These are phyloP conservation scores for Phytophthora litchii DNA, from an alignment of 352 stramenopile species.

Conservation along the genomic window DNA sequence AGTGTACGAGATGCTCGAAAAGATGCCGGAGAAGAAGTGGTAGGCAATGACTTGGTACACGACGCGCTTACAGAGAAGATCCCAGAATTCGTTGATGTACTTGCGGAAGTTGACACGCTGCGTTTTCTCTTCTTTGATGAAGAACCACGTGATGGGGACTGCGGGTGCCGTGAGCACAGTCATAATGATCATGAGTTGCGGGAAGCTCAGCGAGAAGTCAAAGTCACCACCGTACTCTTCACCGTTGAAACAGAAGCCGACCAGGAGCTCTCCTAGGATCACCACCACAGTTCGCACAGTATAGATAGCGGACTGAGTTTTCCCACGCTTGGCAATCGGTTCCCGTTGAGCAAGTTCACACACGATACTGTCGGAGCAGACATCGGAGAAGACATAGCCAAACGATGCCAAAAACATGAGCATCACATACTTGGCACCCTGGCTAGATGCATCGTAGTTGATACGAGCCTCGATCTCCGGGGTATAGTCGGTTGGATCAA, in stretches of 20 bases:
- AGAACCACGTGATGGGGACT: constrained; percentile 19
- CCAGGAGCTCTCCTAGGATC: constrained; percentile 14
- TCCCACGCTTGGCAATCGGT: constrained; percentile 17
- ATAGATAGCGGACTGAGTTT: constrained; percentile 20
- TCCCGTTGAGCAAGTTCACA: constrained; percentile 22
- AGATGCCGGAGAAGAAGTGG: constrained; percentile 22
- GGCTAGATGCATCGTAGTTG: constrained; percentile 13
- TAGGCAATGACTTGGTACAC: constrained; percentile 25
- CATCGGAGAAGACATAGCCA: constrained; percentile 23
- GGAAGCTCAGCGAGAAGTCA: constrained; percentile 21
- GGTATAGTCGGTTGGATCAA: constrained; percentile 19
- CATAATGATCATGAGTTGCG: constrained; percentile 25
- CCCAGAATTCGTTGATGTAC: constrained; percentile 21
- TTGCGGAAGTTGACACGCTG: constrained; percentile 17
- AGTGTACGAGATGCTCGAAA: constrained; percentile 16
- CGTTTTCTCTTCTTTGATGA: constrained; percentile 19
- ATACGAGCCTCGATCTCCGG: constrained; percentile 20
- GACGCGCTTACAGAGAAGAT: constrained; percentile 15
- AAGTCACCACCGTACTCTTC: constrained; percentile 18
- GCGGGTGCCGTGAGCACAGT: constrained; percentile 4
- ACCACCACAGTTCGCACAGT: constrained; percentile 13
- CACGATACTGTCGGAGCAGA: constrained; percentile 26
- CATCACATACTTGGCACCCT: constrained; percentile 24
- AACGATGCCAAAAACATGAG: constrained; percentile 21
- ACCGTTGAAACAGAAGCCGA: constrained; percentile 20